These are phyloP conservation scores for Neonectria punicea DNA, from an alignment of 2,329 filamentous ascomycete genomes.

Conservation along the genomic window DNA sequence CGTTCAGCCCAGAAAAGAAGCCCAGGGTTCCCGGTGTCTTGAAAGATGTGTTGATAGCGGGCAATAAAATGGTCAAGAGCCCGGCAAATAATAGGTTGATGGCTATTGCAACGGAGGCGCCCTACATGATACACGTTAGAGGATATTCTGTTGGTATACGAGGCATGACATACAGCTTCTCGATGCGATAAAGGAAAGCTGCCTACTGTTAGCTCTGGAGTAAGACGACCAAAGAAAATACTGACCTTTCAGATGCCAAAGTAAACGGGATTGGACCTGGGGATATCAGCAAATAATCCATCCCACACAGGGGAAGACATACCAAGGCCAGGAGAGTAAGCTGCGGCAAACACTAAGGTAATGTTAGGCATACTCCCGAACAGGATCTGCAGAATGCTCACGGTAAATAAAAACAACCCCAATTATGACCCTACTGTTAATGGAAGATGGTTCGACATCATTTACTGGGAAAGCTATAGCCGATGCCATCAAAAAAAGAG, in stretches of 20 bases:
- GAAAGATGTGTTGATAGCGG: slow-evolving; percentile 40
- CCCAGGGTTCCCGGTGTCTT: slow-evolving; percentile 50
- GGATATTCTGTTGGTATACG: not conserved
- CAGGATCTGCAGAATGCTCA: slow-evolving; percentile 26
- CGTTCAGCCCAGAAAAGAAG: slow-evolving; percentile 58
- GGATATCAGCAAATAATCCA: no score
- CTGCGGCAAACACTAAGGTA: slow-evolving; percentile 48
- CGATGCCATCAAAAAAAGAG: slow-evolving; percentile 48
- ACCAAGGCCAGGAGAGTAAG: slow-evolving; percentile 53
- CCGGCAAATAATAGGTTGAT: slow-evolving; percentile 60
- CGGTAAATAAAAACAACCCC: slow-evolving; percentile 48
- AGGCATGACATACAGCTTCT: slow-evolving; percentile 42
- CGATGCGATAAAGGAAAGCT: slow-evolving; percentile 59
- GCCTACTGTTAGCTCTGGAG: not conserved
- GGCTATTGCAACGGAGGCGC: slow-evolving; percentile 58
- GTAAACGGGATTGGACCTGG: slow-evolving; percentile 57
- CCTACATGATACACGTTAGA: slow-evolving; percentile 35
- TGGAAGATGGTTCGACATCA: slow-evolving; percentile 25
- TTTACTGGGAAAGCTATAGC: slow-evolving; percentile 43
- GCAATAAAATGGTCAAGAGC: slow-evolving; percentile 56
- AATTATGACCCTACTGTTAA: slow-evolving; percentile 42
- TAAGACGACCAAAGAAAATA: no score
- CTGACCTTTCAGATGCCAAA: slow-evolving; percentile 54
- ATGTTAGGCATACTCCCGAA: not conserved
- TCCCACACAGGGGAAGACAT: not conserved